Percentiles rank a stretch among this genome's conserved stretches.
Evolutionary conservation across 768 basidiomycete genomes (phyloP).

Genomic region (Udeniomyces megalosporus): DNA sequence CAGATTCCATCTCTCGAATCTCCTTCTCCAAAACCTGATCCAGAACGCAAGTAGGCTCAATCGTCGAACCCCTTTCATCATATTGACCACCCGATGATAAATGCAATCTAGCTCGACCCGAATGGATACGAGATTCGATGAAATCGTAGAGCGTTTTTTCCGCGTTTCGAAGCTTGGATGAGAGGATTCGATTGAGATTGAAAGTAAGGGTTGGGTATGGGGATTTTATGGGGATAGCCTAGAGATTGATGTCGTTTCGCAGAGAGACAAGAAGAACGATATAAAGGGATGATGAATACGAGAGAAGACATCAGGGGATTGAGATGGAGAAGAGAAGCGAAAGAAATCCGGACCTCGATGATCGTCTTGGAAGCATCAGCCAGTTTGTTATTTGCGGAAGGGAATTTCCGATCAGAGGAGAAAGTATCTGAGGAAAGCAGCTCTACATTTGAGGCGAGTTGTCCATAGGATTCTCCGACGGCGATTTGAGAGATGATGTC

Average conservation of each 20-base stretch:
- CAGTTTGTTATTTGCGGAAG: too few relatives aligned
- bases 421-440: too few relatives aligned
- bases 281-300: slow-evolving; percentile 28
- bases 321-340: neutral
- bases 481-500: too few relatives aligned
- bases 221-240: neutral
- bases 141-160: neutral
- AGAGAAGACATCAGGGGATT: neutral
- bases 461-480: too few relatives aligned
- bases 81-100: too few relatives aligned
- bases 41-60: neutral
- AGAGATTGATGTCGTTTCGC: too few relatives aligned
- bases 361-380: neutral
- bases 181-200: neutral
- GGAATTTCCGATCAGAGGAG: too few relatives aligned
- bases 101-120: neutral
- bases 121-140: neutral
- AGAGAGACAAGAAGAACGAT: slow-evolving; percentile 24
- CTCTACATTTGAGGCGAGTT: too few relatives aligned
- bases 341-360: neutral
- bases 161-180: neutral
- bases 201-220: neutral
- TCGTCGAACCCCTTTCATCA: neutral
- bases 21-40: neutral
- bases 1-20: neutral